phyloP scores from a whole-genome alignment of 352 stramenopile genomes.

The Phytopythium sindhum region DNA sequence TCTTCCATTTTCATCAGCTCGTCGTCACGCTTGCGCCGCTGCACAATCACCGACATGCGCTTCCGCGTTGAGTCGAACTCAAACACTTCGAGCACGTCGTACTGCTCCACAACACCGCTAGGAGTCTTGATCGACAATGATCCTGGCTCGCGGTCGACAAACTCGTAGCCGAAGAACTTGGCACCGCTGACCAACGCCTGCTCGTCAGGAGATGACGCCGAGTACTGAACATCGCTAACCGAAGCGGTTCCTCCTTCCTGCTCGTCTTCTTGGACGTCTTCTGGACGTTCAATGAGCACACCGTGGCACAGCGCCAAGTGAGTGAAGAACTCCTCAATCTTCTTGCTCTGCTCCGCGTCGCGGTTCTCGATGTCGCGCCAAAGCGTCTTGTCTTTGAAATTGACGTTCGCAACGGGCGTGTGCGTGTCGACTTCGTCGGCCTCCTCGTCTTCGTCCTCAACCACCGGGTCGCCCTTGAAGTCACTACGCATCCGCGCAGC shows the following conservation, averaged over 20 bases:
- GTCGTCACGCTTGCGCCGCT: slow-evolving; percentile 62
- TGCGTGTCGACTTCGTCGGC: slow-evolving; percentile 24
- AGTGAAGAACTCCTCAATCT: slow-evolving; percentile 84
- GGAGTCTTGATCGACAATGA: slow-evolving; percentile 66
- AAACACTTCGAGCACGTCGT: slow-evolving; percentile 92
- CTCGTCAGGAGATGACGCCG: slow-evolving; percentile 88
- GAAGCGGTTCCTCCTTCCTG: background rate
- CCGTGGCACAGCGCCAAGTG: slow-evolving; percentile 92
- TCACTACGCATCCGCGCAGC: slow-evolving; percentile 65
- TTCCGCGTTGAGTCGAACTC: slow-evolving; percentile 91
- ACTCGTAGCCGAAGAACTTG: slow-evolving; percentile 87
- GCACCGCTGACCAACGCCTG: slow-evolving; percentile 80
- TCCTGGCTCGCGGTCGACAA: slow-evolving; percentile 65
- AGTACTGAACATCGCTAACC: slow-evolving; percentile 55
- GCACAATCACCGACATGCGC: slow-evolving; percentile 84
- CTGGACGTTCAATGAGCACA: slow-evolving; percentile 93
- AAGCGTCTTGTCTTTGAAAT: slow-evolving; percentile 70
- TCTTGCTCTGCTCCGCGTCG: slow-evolving; percentile 29
- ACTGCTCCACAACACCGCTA: slow-evolving; percentile 56
- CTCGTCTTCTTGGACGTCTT: slow-evolving; percentile 14
- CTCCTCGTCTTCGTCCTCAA: slow-evolving; percentile 43
- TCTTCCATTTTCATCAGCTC: slow-evolving; percentile 69
- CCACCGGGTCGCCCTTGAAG: slow-evolving; percentile 36
- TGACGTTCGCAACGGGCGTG: slow-evolving; percentile 55
- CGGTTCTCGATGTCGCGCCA: slow-evolving; percentile 53